Evolutionary conservation across 2,329 filamentous ascomycete species (phyloP).

Genomic region (Pyricularia grisea): DNA sequence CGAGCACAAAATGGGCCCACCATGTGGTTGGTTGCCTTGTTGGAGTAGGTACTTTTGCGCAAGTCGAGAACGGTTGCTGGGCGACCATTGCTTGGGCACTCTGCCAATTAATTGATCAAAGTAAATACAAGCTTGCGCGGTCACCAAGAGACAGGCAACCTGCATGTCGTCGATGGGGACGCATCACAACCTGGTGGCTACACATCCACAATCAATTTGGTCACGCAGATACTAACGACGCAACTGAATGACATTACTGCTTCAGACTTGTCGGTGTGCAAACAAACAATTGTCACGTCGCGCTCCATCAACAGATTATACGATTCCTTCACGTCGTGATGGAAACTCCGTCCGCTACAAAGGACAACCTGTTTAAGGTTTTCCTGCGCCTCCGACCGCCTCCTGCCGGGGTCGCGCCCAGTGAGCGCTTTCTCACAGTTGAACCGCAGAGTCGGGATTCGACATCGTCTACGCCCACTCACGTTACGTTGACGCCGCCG

Average conservation of each 20-base stretch:
- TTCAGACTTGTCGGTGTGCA: neutral
- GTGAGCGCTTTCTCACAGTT: constrained; percentile 70
- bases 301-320: neutral
- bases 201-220: neutral
- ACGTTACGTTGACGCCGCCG: constrained; percentile 71
- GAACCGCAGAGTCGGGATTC: constrained; percentile 36
- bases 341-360: constrained; percentile 23
- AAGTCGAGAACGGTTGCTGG: neutral
- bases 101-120: neutral
- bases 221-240: neutral
- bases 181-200: neutral
- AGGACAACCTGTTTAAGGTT: constrained; percentile 70
- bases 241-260: neutral
- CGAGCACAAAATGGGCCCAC: neutral
- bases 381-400: constrained; percentile 77
- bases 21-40: neutral
- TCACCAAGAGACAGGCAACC: neutral
- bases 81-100: neutral
- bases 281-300: neutral
- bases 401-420: constrained; percentile 28
- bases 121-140: neutral
- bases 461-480: constrained; percentile 39
- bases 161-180: neutral
- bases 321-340: constrained; percentile 15
- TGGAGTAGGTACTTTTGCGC: neutral